These are phyloP conservation scores for Claviceps monticola DNA, from an alignment of 2,329 filamentous ascomycete genomes.

Conservation along the genomic window DNA sequence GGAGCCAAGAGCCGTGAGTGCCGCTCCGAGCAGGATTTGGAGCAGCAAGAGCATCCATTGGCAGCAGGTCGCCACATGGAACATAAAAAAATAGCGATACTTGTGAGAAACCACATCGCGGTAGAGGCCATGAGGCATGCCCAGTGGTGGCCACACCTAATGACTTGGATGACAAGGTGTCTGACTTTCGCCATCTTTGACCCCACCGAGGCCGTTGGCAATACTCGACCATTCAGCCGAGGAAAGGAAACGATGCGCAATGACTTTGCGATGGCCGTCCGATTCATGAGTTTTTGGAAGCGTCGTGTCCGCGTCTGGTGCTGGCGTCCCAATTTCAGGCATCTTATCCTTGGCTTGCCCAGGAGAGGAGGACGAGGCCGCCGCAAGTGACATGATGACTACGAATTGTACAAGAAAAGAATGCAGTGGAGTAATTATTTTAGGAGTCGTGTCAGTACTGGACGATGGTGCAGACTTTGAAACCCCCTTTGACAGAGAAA, in stretches of 20 bases:
- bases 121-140: constrained; percentile 35
- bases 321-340: background rate
- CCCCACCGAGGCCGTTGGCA: constrained; percentile 32
- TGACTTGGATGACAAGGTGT: constrained; percentile 27
- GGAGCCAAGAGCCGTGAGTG: constrained; percentile 35
- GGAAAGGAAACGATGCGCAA: constrained; percentile 26
- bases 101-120: constrained; percentile 31
- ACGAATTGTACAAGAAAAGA: background rate
- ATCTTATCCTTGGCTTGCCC: background rate
- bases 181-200: constrained; percentile 30
- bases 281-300: constrained; percentile 3
- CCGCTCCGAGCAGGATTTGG: constrained; percentile 34
- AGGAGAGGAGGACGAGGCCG: background rate
- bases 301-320: background rate
- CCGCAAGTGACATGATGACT: background rate
- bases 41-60: constrained; percentile 33
- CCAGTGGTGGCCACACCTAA: constrained; percentile 31
- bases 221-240: constrained; percentile 31
- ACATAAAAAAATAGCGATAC: constrained; percentile 29
- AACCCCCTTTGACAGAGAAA: background rate
- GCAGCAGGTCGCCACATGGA: constrained; percentile 26
- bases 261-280: constrained; percentile 8
- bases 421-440: background rate
- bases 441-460: background rate
- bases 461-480: background rate